Conservation (phyloP, 2,329 filamentous ascomycete species). For the Coniella vitis region DNA sequence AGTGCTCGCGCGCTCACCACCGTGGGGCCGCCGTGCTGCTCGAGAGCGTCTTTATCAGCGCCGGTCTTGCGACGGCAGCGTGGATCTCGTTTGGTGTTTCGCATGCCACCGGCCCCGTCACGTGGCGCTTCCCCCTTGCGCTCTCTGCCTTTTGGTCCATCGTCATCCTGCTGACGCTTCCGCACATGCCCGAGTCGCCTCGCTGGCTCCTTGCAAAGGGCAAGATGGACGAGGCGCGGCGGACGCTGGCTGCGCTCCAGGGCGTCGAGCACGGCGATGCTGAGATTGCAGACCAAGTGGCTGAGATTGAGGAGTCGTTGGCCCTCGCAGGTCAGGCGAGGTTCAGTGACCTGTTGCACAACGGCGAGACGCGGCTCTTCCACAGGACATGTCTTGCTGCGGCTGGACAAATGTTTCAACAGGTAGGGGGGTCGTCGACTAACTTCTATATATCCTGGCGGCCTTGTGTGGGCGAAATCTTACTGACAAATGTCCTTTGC, state of each 20-base stretch:
- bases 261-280: not conserved
- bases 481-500: not conserved
- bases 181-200: constrained; percentile 42
- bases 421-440: constrained; percentile 13
- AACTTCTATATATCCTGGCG: too few relatives aligned
- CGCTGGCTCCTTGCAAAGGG: constrained; percentile 40
- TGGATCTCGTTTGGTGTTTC: constrained; percentile 55
- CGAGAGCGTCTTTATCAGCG: constrained; percentile 51
- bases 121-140: constrained; percentile 56
- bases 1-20: constrained; percentile 50
- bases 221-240: constrained; percentile 36
- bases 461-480: not conserved
- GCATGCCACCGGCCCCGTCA: constrained; percentile 41
- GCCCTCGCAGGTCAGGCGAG: constrained; percentile 4
- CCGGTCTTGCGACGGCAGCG: constrained; percentile 51
- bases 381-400: constrained; percentile 20
- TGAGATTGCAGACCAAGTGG: not conserved
- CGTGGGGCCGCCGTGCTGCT: constrained; percentile 56
- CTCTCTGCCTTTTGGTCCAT: constrained; percentile 53
- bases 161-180: constrained; percentile 46
- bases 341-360: constrained; percentile 17
- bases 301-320: constrained; percentile 3
- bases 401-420: constrained; percentile 15
- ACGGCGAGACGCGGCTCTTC: constrained; percentile 17
- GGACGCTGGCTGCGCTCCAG: constrained; percentile 34